Evolutionary conservation across 192 early-diverging fungal genomes (phyloP).

Genomic region (Phycomyces blakesleeanus): DNA sequence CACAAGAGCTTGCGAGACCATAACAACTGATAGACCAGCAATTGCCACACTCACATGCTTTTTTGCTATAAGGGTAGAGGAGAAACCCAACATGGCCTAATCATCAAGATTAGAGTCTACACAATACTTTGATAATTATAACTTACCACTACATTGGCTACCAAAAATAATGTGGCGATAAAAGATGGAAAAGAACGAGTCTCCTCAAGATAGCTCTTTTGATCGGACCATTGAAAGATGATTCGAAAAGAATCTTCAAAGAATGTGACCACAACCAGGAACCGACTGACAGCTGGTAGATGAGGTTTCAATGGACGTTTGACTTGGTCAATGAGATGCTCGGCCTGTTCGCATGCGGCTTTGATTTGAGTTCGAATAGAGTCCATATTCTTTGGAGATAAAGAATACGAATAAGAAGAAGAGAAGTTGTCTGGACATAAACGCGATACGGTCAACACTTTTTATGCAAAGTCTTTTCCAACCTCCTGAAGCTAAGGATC

Average conservation of each 20-base stretch:
- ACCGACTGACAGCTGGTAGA: slow-evolving; percentile 83
- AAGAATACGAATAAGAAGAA: too few species aligned
- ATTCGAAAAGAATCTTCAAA: slow-evolving; percentile 90
- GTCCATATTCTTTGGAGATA: too few species aligned
- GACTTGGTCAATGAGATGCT: too few species aligned
- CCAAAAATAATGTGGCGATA: slow-evolving; percentile 76
- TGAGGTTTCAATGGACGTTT: slow-evolving; percentile 77
- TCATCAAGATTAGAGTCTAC: not conserved
- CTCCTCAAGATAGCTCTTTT: slow-evolving; percentile 79
- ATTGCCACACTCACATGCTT: slow-evolving; percentile 80
- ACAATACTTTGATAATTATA: not conserved
- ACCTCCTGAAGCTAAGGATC: too few species aligned
- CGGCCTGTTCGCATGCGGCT: too few species aligned
- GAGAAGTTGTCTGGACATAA: too few species aligned
- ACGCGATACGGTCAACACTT: too few species aligned
- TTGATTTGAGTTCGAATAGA: too few species aligned
- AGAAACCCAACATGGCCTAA: slow-evolving; percentile 72
- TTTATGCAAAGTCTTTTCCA: not conserved
- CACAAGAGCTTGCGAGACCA: slow-evolving; percentile 83
- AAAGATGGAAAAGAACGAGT: slow-evolving; percentile 77
- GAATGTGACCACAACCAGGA: slow-evolving; percentile 95
- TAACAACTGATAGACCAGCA: slow-evolving; percentile 74
- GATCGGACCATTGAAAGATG: slow-evolving; percentile 83
- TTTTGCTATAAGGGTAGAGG: slow-evolving; percentile 75
- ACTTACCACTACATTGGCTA: slow-evolving; percentile 70